phyloP scores from a whole-genome alignment of 108 stramenopile species.

The Nannochloropsis oceanica region DNA sequence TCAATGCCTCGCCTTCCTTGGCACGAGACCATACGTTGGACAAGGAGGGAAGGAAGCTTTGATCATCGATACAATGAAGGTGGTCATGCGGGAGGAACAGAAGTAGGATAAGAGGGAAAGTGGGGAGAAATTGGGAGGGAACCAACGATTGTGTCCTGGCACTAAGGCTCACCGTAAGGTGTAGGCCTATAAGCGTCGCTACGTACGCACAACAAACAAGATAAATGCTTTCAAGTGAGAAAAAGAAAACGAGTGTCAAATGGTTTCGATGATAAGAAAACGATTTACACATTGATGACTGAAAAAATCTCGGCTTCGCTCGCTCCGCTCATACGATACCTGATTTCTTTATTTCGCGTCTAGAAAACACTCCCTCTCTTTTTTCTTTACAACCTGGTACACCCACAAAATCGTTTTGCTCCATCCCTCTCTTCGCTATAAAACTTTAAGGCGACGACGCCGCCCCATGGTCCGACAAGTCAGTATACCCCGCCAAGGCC shows the following conservation, averaged over 20 bases:
- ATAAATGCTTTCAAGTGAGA: neutral
- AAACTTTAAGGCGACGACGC: too few species aligned
- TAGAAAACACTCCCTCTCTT: too few species aligned
- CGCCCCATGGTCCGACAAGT: neutral
- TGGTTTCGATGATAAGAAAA: too few species aligned
- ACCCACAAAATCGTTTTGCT: too few species aligned
- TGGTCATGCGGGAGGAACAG: slow-evolving; percentile 10
- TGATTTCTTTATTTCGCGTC: too few species aligned
- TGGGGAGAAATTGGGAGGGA: neutral
- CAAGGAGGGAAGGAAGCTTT: slow-evolving; percentile 21
- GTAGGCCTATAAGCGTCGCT: neutral
- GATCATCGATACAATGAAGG: slow-evolving; percentile 34
- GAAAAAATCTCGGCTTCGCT: too few species aligned
- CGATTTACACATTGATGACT: too few species aligned
- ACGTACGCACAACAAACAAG: neutral
- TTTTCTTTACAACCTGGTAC: too few species aligned
- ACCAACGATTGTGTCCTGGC: neutral
- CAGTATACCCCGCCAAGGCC: neutral
- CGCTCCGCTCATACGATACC: too few species aligned
- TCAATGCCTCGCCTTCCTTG: slow-evolving; percentile 45
- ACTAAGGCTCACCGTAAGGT: neutral
- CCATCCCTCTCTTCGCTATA: too few species aligned
- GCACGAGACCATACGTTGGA: slow-evolving; percentile 36
- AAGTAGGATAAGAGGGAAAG: too few species aligned
- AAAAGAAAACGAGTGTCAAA: too few species aligned